Base-by-base conservation (phyloP, 805 yeast species). In the Hanseniaspora lindneri region DNA sequence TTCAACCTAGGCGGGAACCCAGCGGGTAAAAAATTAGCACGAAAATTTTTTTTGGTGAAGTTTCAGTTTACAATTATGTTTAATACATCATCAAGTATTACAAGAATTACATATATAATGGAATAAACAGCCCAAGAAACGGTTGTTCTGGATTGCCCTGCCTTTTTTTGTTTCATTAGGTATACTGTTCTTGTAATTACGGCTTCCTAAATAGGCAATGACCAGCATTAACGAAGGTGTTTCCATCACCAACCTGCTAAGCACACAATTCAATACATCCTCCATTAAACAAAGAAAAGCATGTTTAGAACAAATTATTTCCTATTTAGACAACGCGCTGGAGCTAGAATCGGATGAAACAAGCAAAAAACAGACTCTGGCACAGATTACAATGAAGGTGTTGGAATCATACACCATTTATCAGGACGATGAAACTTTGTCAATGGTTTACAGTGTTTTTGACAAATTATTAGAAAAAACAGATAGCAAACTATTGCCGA, bases 401-500 rank as follows among this genome's bases (percentile, higher is more conserved):
- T 63, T 79, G 53, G 67, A 66, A 41, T 72, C 80, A 3, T 77
- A 66, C 60, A 61, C 64, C 41, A 68, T 67, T 55, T 77, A 76
- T 52, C 73, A 68, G 53, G 83, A 79, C 57, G 53, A 63, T 10
- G 61, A 59, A 41, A 75, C 81, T 14, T 67, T 79, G 47, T 58
- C 59, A 36, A 62, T 66, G 40, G 73, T 75, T 4, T 53, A 64
- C 27, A 53, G 59, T 13, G 64, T 71, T 3, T 69, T 79, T 46
- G 59, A 60, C 9, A 55, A 57, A 17, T 61, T 75, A 24, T 53
- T 72, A 8, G 46, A 52, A 1, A 29, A 36, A 14, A 56, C 52
- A 36, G 65, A 69, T 37, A 55, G 58, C n/a, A 54, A 58, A n/a
- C 63, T 66, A 50, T 57, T 65, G 56, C 54, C 59, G 17, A 63